Evolutionary conservation across 2,329 filamentous ascomycete species (phyloP).

Genomic region (Xylariales sp.): DNA sequence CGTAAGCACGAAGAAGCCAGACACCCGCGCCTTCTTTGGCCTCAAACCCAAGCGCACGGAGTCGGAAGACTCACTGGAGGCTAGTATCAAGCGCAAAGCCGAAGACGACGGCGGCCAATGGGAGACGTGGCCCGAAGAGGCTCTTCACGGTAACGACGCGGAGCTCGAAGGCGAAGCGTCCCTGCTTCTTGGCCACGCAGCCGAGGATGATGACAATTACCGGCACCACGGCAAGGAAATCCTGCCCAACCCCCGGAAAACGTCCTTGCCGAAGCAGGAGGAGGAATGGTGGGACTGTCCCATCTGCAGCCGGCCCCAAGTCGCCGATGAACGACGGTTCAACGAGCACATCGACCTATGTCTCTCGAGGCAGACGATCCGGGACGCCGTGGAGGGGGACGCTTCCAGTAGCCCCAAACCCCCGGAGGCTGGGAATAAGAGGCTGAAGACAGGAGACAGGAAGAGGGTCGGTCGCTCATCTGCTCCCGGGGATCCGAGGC

Average conservation of each 20-base stretch:
- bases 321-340: constrained; percentile 69
- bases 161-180: constrained; percentile 46
- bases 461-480: constrained; percentile 17
- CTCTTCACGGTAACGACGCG: constrained; percentile 36
- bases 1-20: constrained; percentile 76
- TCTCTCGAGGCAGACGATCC: constrained; percentile 79
- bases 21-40: constrained; percentile 76
- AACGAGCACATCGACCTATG: constrained; percentile 93
- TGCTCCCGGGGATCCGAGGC: constrained; percentile 20
- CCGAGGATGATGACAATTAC: constrained; percentile 39
- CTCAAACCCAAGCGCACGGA: constrained; percentile 34
- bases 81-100: constrained; percentile 31
- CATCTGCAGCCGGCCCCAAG: constrained; percentile 74
- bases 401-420: constrained; percentile 30
- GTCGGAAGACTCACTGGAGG: constrained; percentile 13
- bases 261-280: constrained; percentile 28
- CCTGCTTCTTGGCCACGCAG: constrained; percentile 27
- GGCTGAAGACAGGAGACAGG: constrained; percentile 23
- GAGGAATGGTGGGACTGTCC: constrained; percentile 76
- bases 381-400: constrained; percentile 66
- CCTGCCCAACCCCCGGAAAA: constrained; percentile 37
- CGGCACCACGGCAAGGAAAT: constrained; percentile 49
- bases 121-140: constrained; percentile 66
- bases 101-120: constrained; percentile 42
- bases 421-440: constrained; percentile 23